phyloP scores from a whole-genome alignment of 2,329 filamentous ascomycete species.

The Coniochaeta pulveracea region DNA sequence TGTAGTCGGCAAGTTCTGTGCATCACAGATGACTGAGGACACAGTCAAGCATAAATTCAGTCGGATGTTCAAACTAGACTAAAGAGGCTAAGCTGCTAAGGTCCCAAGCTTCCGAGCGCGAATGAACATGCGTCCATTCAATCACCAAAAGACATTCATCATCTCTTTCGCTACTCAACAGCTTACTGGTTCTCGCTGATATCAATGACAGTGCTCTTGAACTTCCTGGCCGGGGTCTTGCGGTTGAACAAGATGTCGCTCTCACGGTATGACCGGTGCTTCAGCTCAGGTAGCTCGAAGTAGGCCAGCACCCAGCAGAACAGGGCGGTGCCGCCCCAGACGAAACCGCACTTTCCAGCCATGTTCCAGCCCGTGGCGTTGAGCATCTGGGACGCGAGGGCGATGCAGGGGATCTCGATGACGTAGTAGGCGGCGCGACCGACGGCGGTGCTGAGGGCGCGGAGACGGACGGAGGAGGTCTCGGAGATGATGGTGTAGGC shows the following conservation, averaged over 20 bases:
- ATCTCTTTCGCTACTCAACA: no score
- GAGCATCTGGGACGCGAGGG: slow-evolving; percentile 24
- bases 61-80: no score
- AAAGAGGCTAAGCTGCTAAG: no score
- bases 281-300: slow-evolving; percentile 20
- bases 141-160: no score
- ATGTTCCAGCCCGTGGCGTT: slow-evolving; percentile 24
- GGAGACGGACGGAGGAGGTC: slow-evolving; percentile 32
- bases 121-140: no score
- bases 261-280: slow-evolving; percentile 30
- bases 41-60: no score
- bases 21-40: no score
- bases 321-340: slow-evolving; percentile 30
- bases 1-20: no score
- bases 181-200: slow-evolving; percentile 27
- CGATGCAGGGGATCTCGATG: slow-evolving; percentile 27
- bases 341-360: slow-evolving; percentile 29
- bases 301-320: slow-evolving; percentile 16
- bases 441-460: slow-evolving; percentile 32
- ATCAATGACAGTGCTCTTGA: slow-evolving; percentile 30
- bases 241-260: slow-evolving; percentile 31
- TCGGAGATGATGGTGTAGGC: slow-evolving; percentile 35
- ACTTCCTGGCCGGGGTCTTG: slow-evolving; percentile 27
- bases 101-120: no score
- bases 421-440: slow-evolving; percentile 32